These are phyloP conservation scores for Termitomyces sp. DNA, from an alignment of 1,284 basidiomycete genomes.

Conservation along the genomic window DNA sequence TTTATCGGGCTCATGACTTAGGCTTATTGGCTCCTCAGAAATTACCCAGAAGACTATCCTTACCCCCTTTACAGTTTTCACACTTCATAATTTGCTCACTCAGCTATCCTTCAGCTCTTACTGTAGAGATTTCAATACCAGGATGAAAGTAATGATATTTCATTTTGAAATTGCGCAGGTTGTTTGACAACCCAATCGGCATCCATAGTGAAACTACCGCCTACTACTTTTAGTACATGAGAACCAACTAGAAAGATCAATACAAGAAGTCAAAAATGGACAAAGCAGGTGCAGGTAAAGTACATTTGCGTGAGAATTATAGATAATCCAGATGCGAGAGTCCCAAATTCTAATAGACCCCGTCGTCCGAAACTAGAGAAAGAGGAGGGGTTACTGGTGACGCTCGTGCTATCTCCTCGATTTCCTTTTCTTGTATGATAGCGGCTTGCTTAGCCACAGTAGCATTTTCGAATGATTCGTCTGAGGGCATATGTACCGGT, in stretches of 20 bases:
- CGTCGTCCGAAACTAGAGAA: conserved; percentile 10
- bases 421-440: conserved; percentile 55
- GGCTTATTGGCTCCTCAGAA: too few species aligned
- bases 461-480: conserved; percentile 44
- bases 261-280: not conserved
- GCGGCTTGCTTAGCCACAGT: conserved; percentile 53
- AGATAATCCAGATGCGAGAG: not conserved
- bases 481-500: conserved; percentile 39
- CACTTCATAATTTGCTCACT: too few species aligned
- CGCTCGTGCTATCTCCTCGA: conserved; percentile 43
- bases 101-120: too few species aligned
- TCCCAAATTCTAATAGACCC: not conserved
- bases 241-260: not conserved
- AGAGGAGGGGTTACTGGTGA: conserved; percentile 31
- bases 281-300: not conserved
- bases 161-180: too few species aligned
- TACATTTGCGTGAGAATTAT: not conserved
- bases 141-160: too few species aligned
- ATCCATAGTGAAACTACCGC: too few species aligned
- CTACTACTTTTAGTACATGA: not conserved
- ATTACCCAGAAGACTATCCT: too few species aligned
- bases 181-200: too few species aligned
- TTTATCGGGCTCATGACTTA: too few species aligned
- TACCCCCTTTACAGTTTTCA: too few species aligned
- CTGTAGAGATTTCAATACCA: too few species aligned